These are phyloP conservation scores for Funneliformis caledonium DNA, from an alignment of 371 early-diverging fungal species.

Conservation along the genomic window DNA sequence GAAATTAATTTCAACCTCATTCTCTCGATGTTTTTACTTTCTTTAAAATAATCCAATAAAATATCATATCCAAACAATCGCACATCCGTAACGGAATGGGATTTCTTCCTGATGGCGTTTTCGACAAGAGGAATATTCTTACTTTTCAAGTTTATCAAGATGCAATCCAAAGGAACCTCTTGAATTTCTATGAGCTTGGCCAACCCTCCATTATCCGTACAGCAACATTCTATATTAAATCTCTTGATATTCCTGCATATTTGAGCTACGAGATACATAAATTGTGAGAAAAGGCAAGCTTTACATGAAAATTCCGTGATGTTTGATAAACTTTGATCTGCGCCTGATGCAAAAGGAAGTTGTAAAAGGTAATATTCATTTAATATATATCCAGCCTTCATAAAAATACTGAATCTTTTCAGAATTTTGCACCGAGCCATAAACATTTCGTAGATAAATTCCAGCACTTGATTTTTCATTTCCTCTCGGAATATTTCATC, in stretches of 20 bases:
- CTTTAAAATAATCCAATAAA: background rate
- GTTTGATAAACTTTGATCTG: background rate
- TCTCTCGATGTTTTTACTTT: background rate
- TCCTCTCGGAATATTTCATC: background rate
- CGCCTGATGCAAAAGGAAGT: background rate
- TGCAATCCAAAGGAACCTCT: background rate
- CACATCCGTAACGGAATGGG: background rate
- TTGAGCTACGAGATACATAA: background rate
- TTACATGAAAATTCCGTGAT: background rate
- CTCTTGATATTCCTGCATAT: background rate
- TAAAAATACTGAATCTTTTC: background rate
- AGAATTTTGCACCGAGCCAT: background rate
- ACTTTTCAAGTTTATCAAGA: background rate
- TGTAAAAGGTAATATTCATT: background rate
- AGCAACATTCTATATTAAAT: slow-evolving; percentile 13
- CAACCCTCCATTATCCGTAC: slow-evolving; percentile 11
- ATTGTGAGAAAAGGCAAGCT: background rate
- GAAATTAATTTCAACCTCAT: background rate
- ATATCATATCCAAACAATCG: background rate
- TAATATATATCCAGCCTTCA: background rate
- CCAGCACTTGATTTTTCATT: background rate
- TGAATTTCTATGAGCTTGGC: background rate
- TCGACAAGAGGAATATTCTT: background rate
- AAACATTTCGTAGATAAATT: background rate
- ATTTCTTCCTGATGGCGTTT: background rate